Conservation (phyloP, 169 alveolate genomes). For the Eimeria necatrix region DNA sequence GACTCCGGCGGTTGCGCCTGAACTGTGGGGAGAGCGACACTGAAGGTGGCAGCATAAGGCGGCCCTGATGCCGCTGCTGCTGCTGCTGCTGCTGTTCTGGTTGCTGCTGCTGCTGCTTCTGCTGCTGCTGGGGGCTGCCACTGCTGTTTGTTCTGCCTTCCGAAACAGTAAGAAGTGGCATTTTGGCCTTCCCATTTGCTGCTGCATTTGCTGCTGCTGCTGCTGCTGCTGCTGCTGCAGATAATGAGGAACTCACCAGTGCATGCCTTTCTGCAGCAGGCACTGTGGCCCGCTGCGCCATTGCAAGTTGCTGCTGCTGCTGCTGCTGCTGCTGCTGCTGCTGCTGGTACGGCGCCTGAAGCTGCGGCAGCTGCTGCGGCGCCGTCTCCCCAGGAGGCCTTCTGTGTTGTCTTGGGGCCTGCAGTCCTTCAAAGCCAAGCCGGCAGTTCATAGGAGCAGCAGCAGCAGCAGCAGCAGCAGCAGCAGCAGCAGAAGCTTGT, state of each 20-base stretch:
- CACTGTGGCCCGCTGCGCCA: background rate
- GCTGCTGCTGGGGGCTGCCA: background rate
- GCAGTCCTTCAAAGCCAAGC: no score
- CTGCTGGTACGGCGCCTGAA: no score
- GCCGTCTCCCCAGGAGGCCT: slow-evolving; percentile 17
- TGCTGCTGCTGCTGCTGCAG: slow-evolving; percentile 28
- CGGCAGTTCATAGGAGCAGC: no score
- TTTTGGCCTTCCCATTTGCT: background rate
- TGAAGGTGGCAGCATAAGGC: background rate
- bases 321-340: no score
- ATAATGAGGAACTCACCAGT: background rate
- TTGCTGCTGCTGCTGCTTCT: slow-evolving; percentile 8
- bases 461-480: background rate
- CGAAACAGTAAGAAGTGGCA: background rate
- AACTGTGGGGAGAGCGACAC: slow-evolving; percentile 12
- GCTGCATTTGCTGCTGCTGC: background rate
- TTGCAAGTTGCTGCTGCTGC: no score
- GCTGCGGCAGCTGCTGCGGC: slow-evolving; percentile 3
- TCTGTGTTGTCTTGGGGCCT: background rate
- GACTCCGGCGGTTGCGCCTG: slow-evolving; percentile 64
- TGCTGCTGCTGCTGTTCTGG: slow-evolving; percentile 25
- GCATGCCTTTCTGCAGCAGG: background rate
- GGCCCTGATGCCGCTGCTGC: slow-evolving; percentile 21
- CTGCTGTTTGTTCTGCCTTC: background rate
- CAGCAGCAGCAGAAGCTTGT: slow-evolving; percentile 23